Percentiles rank a stretch among this genome's conserved stretches.
Evolutionary conservation across 495 filamentous ascomycete species (phyloP).

Genomic region (Aspergillus indologenus): DNA sequence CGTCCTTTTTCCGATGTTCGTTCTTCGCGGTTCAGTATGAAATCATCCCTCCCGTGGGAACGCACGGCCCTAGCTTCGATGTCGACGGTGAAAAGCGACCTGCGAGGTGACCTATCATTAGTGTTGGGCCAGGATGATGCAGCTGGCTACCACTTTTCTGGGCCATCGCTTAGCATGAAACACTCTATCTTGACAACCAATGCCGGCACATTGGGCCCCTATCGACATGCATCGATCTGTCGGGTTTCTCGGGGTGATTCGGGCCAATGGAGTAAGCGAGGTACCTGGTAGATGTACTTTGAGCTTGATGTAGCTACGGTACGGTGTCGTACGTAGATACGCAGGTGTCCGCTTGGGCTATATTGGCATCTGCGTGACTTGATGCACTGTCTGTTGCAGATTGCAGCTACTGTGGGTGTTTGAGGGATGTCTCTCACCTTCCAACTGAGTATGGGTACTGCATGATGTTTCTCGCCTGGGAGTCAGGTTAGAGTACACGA

Average conservation of each 20-base stretch:
- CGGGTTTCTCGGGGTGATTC: neutral
- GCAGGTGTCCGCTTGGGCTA: neutral
- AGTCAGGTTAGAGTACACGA: too few species aligned
- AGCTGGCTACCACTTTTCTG: neutral
- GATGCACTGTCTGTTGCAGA: neutral
- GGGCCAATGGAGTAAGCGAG: neutral
- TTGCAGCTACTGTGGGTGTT: too few species aligned
- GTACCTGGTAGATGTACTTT: neutral
- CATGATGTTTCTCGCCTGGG: too few species aligned
- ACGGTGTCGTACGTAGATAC: neutral
- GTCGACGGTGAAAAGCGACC: neutral
- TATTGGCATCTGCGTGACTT: too few species aligned
- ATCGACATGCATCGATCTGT: neutral
- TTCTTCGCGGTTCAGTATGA: neutral
- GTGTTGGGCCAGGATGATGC: neutral
- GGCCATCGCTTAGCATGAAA: conserved; percentile 1
- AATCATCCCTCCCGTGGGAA: neutral
- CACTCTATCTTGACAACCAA: neutral
- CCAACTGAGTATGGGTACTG: too few species aligned
- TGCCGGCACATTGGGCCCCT: neutral
- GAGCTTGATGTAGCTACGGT: neutral
- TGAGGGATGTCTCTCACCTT: too few species aligned
- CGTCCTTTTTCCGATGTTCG: neutral
- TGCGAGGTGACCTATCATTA: neutral
- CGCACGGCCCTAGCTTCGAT: neutral